Conservation (phyloP, 192 early-diverging fungal species). For the Coemansia sp. region DNA sequence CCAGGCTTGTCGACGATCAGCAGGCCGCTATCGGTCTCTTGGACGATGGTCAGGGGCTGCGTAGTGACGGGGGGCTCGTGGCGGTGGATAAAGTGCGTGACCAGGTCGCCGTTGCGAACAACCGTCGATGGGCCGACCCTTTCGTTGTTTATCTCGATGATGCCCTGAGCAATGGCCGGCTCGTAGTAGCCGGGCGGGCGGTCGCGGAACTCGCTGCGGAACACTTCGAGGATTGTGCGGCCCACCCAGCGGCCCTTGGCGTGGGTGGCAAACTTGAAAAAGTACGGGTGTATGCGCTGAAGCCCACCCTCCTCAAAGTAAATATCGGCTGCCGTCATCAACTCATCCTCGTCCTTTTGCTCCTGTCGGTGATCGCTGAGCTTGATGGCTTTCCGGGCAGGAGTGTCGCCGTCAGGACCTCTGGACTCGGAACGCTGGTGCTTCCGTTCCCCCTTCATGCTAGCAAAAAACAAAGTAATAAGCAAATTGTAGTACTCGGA, state of each 20-base stretch:
- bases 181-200: conserved; percentile 74
- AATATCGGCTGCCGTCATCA: conserved; percentile 5
- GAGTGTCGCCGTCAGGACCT: neutral
- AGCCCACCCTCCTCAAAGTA: conserved; percentile 34
- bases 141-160: conserved; percentile 78
- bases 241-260: conserved; percentile 90
- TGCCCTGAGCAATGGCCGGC: conserved; percentile 74
- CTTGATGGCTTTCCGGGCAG: neutral
- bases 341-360: neutral
- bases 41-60: conserved; percentile 62
- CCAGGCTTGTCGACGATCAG: conserved; percentile 89
- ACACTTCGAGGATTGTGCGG: conserved; percentile 73
- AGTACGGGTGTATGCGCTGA: conserved; percentile 75
- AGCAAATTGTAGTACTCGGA: neutral
- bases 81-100: conserved; percentile 83
- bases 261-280: conserved; percentile 73
- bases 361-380: neutral
- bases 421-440: neutral
- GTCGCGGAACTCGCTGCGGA: conserved; percentile 86
- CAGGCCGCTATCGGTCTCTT: conserved; percentile 59
- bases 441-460: neutral
- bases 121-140: conserved; percentile 58
- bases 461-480: neutral
- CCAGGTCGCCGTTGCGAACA: conserved; percentile 74
- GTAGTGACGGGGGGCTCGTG: conserved; percentile 92